Conservation (phyloP, 768 basidiomycete genomes). For the Boletus insuetus region DNA sequence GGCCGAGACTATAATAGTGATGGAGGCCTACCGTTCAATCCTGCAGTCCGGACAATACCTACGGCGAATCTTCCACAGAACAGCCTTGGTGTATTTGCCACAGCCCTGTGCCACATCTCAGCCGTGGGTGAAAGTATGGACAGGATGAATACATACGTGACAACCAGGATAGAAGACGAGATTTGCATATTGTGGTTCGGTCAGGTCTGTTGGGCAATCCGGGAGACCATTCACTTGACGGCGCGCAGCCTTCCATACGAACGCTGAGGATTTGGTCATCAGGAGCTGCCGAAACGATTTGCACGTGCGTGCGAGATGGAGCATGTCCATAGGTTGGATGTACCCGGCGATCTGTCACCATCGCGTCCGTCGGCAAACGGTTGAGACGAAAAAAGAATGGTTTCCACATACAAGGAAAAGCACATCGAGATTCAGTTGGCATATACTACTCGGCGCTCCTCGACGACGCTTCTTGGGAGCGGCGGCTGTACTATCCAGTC, state of each 20-base stretch:
- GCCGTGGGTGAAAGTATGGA: background rate
- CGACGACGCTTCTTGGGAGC: too few relatives aligned
- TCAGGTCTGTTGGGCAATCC: background rate
- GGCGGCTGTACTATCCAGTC: too few relatives aligned
- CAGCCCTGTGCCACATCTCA: constrained; percentile 6
- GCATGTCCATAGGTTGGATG: background rate
- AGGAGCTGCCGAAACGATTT: background rate
- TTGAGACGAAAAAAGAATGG: too few relatives aligned
- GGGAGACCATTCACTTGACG: background rate
- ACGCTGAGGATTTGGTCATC: background rate
- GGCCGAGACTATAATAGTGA: background rate
- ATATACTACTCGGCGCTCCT: too few relatives aligned
- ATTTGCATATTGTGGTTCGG: background rate
- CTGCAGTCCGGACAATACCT: constrained; percentile 13
- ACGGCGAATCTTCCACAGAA: constrained; percentile 13
- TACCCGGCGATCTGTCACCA: background rate
- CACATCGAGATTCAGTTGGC: constrained; percentile 12
- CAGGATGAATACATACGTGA: background rate
- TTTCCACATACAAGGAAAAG: background rate
- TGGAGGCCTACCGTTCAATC: background rate
- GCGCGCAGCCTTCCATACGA: background rate
- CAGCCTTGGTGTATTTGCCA: background rate
- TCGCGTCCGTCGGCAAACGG: background rate
- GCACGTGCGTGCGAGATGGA: background rate
- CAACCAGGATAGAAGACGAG: background rate